Evolutionary conservation across 2,329 filamentous ascomycete species (phyloP).

Genomic region (Alternaria sp.): DNA sequence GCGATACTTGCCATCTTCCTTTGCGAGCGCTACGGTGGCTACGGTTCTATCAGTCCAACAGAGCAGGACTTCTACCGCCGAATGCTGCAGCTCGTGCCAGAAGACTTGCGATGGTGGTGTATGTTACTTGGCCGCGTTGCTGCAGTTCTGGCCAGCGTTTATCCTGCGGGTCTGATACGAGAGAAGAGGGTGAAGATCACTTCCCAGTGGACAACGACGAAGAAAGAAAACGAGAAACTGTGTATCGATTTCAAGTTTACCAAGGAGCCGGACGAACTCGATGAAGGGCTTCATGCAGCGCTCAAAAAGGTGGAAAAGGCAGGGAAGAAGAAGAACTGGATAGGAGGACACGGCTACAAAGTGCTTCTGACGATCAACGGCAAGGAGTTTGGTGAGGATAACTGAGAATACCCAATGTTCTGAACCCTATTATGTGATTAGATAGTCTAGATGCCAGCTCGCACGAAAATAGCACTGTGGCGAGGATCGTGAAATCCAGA

Average conservation of each 20-base stretch:
- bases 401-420: slow-evolving; percentile 5
- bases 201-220: slow-evolving; percentile 31
- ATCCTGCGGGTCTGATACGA: slow-evolving; percentile 63
- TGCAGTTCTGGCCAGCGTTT: slow-evolving; percentile 63
- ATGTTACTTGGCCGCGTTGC: slow-evolving; percentile 68
- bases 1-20: slow-evolving; percentile 74
- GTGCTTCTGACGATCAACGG: slow-evolving; percentile 39
- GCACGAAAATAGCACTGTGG: slow-evolving; percentile 15
- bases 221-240: slow-evolving; percentile 40
- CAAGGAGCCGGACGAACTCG: slow-evolving; percentile 35
- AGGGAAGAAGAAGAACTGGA: slow-evolving; percentile 52
- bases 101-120: slow-evolving; percentile 68
- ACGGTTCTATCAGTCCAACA: slow-evolving; percentile 60
- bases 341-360: slow-evolving; percentile 36
- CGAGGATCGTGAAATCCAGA: slow-evolving; percentile 25
- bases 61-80: slow-evolving; percentile 63
- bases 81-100: slow-evolving; percentile 61
- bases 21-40: slow-evolving; percentile 75
- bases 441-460: neutral
- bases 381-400: slow-evolving; percentile 23
- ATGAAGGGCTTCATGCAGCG: slow-evolving; percentile 41
- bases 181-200: slow-evolving; percentile 44
- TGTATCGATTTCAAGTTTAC: slow-evolving; percentile 37
- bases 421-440: neutral
- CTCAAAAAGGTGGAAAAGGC: slow-evolving; percentile 44